These are phyloP conservation scores for Nicotiana attenuata DNA, from an alignment of 257 asterid species.

Conservation along the genomic window DNA sequence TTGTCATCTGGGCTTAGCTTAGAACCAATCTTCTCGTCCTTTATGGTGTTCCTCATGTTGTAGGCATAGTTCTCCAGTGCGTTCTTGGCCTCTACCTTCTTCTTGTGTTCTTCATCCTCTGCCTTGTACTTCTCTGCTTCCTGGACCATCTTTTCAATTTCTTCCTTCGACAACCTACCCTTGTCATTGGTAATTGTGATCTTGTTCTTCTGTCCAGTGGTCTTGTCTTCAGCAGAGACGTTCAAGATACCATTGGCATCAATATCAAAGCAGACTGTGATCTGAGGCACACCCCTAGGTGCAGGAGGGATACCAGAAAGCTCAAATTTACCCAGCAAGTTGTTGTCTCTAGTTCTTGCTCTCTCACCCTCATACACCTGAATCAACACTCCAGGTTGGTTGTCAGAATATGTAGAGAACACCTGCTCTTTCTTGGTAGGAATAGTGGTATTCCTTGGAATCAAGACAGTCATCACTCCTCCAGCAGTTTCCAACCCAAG, in stretches of 20 bases:
- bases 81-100: conserved; percentile 32
- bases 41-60: conserved; percentile 33
- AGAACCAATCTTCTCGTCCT: conserved; percentile 31
- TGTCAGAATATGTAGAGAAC: conserved; percentile 30
- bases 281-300: conserved; percentile 32
- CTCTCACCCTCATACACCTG: conserved; percentile 35
- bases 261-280: conserved; percentile 32
- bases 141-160: conserved; percentile 36
- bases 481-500: conserved; percentile 28
- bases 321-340: conserved; percentile 32
- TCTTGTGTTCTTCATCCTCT: conserved; percentile 31
- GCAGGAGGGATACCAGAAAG: conserved; percentile 37
- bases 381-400: conserved; percentile 34
- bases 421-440: conserved; percentile 34
- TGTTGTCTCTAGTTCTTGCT: conserved; percentile 32
- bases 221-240: conserved; percentile 29
- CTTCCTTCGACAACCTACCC: conserved; percentile 33
- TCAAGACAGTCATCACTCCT: conserved; percentile 30
- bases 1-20: conserved; percentile 23
- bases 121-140: conserved; percentile 35
- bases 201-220: conserved; percentile 33
- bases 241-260: conserved; percentile 39
- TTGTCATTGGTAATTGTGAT: conserved; percentile 35
- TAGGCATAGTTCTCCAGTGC: conserved; percentile 32
- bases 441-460: conserved; percentile 33